phyloP scores from a whole-genome alignment of 257 asterid genomes.

The Eucommia ulmoides region DNA sequence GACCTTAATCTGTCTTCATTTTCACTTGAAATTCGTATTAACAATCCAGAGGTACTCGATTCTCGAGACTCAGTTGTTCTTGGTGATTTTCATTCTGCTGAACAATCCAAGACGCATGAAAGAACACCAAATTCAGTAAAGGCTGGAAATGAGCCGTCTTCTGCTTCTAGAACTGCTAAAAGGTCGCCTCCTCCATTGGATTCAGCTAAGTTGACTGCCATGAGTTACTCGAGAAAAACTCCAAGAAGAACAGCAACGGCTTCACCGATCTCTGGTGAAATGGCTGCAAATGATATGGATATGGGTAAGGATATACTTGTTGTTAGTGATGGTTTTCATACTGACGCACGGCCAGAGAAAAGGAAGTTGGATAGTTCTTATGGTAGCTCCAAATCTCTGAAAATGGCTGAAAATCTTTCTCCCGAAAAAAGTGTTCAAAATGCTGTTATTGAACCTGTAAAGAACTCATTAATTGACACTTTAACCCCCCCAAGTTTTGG shows the following conservation, averaged over 20 bases:
- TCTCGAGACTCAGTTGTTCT: conserved; percentile 19
- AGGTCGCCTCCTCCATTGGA: conserved; percentile 24
- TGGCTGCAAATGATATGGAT: conserved; percentile 13
- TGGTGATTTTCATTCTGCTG: conserved; percentile 17
- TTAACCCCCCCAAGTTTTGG: not conserved
- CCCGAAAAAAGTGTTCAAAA: conserved; percentile 11
- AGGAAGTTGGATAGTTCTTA: conserved; percentile 25
- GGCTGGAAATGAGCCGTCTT: conserved; percentile 16
- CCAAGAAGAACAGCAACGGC: conserved; percentile 22
- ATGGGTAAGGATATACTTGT: conserved; percentile 13
- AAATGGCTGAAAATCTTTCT: conserved; percentile 11
- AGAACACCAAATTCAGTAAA: conserved; percentile 17
- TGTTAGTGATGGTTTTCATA: conserved; percentile 17
- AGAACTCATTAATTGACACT: conserved; percentile 11
- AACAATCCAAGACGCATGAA: conserved; percentile 14
- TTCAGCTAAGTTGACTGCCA: conserved; percentile 19
- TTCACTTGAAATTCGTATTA: too few species aligned
- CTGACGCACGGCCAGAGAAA: conserved; percentile 20
- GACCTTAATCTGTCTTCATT: too few species aligned
- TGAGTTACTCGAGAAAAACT: conserved; percentile 20
- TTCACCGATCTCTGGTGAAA: conserved; percentile 25
- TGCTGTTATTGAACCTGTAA: conserved; percentile 17
- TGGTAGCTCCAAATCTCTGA: conserved; percentile 26
- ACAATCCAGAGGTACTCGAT: conserved; percentile 17
- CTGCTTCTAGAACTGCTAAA: conserved; percentile 26